These are phyloP conservation scores for Magnusiomyces suaveolens DNA, from an alignment of 1,139 yeast species.

Conservation along the genomic window DNA sequence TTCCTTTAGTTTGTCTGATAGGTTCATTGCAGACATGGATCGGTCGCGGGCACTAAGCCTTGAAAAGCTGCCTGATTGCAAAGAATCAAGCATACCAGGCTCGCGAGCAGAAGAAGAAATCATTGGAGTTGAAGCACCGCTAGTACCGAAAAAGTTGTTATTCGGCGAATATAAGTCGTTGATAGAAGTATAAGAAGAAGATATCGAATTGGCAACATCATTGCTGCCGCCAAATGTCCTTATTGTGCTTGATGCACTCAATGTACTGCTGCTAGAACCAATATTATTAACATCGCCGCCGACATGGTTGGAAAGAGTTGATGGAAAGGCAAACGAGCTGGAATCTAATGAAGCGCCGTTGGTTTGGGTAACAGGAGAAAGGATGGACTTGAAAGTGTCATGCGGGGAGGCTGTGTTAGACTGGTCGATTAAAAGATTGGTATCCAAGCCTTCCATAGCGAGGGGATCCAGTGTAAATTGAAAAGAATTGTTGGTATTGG, in stretches of 20 bases:
- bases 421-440: background rate
- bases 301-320: background rate
- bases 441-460: constrained; percentile 30
- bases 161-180: constrained; percentile 13
- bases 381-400: background rate
- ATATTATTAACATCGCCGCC: background rate
- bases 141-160: background rate
- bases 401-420: background rate
- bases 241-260: background rate
- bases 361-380: background rate
- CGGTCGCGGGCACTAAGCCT: constrained; percentile 7
- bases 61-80: constrained; percentile 2
- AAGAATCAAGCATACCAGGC: constrained; percentile 2
- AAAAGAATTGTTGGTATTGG: constrained; percentile 19
- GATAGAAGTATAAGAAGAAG: constrained; percentile 11
- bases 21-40: constrained; percentile 4
- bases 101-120: constrained; percentile 9
- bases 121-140: background rate
- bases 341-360: background rate
- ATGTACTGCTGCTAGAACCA: background rate
- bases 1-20: constrained; percentile 7
- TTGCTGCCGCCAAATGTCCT: background rate
- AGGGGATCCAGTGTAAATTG: constrained; percentile 29
- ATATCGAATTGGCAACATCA: constrained; percentile 5
- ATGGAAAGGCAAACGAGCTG: background rate